phyloP scores from a whole-genome alignment of 208 protist species.

The Trypanosoma melophagium region DNA sequence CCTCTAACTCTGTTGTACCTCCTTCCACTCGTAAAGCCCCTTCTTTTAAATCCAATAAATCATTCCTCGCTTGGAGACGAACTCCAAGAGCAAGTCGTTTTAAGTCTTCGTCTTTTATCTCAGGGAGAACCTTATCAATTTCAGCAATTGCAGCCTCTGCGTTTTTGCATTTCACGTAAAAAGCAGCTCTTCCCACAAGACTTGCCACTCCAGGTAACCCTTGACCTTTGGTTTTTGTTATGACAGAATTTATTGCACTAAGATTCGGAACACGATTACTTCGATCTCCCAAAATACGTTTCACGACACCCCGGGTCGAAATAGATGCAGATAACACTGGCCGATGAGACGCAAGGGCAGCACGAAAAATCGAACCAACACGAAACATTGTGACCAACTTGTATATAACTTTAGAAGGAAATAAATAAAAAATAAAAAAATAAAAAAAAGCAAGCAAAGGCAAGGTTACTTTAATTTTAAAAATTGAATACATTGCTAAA shows the following conservation, averaged over 20 bases:
- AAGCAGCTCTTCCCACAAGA: conserved; percentile 40
- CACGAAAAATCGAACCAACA: conserved; percentile 32
- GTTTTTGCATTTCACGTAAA: conserved; percentile 57
- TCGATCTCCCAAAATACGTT: conserved; percentile 59
- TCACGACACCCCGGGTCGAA: conserved; percentile 43
- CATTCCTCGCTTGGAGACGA: conserved; percentile 61
- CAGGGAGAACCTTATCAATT: conserved; percentile 57
- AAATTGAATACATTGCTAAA: too few species aligned
- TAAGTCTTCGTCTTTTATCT: conserved; percentile 60
- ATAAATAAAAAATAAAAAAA: conserved; percentile 6
- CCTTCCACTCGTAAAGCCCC: conserved; percentile 69
- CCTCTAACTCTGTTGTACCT: conserved; percentile 74
- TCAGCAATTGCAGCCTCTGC: conserved; percentile 51
- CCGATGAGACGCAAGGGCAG: conserved; percentile 65
- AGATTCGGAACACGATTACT: conserved; percentile 40
- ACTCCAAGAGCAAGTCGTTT: conserved; percentile 67
- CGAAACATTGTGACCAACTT: conserved; percentile 50
- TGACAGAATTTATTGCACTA: conserved; percentile 58
- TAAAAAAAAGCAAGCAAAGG: conserved; percentile 23
- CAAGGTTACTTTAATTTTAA: conserved; percentile 14
- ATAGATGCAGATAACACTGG: conserved; percentile 69
- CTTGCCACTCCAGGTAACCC: conserved; percentile 61
- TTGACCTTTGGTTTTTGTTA: conserved; percentile 74
- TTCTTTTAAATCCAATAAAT: conserved; percentile 78
- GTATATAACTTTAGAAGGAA: conserved; percentile 18